Evolutionary conservation across 2,329 filamentous ascomycete species (phyloP).

Genomic region (Fusarium domesticum): DNA sequence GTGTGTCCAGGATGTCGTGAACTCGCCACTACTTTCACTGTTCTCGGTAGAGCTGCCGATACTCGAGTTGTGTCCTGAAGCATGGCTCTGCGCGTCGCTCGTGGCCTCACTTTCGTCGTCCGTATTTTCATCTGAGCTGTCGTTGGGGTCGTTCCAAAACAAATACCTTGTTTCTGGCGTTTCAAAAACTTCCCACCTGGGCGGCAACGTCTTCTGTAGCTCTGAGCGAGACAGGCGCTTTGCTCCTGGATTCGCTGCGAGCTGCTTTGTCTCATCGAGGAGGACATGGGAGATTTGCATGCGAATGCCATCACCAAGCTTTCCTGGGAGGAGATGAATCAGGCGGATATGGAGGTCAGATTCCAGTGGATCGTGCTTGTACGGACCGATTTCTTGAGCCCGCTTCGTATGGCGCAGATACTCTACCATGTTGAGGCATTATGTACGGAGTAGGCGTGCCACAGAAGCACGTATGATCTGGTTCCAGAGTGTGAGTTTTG

Average conservation of each 20-base stretch:
- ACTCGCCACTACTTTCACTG: not conserved
- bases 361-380: not conserved
- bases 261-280: not conserved
- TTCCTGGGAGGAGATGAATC: not conserved
- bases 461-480: no score
- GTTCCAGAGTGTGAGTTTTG: not conserved
- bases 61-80: not conserved
- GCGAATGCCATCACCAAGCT: not conserved
- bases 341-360: slow-evolving; percentile 1
- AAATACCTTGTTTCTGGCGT: slow-evolving; percentile 1
- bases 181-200: slow-evolving; percentile 3
- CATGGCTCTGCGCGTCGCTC: not conserved
- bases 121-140: not conserved
- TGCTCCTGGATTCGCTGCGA: not conserved
- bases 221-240: slow-evolving; percentile 1
- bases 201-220: not conserved
- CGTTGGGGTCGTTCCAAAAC: slow-evolving; percentile 1
- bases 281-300: not conserved
- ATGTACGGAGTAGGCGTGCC: not conserved
- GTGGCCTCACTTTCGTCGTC: not conserved
- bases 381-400: not conserved
- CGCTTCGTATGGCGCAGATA: not conserved
- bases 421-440: not conserved
- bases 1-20: slow-evolving; percentile 3
- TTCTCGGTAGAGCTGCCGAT: not conserved